Evolutionary conservation across 345 rosid species (phyloP), one percentile per base, ranked within the genome.

Genomic region (Eucalyptus pauciflora): DNA sequence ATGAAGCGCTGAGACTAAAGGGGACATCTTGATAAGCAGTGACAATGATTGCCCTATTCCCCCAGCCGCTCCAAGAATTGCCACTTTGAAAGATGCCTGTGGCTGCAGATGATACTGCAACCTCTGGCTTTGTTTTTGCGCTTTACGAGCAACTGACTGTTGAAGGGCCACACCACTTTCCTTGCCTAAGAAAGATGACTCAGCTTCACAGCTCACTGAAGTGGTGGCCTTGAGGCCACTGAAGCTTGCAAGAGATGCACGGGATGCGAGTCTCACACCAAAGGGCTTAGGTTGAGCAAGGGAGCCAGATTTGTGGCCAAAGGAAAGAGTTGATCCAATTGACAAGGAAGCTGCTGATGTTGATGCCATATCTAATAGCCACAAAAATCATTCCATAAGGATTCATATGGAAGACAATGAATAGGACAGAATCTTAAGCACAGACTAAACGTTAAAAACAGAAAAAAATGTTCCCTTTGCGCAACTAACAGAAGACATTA

Each of bases 41-140:
- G 99, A 91, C 25, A 97, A 92, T 15, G 99, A 97, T 88, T 96
- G 99, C 79, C 98, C 98, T 46, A 97, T 97, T 49, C 99, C 99
- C 45, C 99, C 99, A 71, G 96, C 95, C 87, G 99, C 99, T 89
- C 99, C 98, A 90, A 97, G 98, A 88, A 97, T 88, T 22, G 99
- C 98, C 60, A 96, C 97, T 91, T 96, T 96, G 94, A 93, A 95
- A 1, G 99, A 96, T 71, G 99, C 99, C 87, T 91, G 92, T 71
- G 93, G 92, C 88, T 92, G 97, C 29, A 96, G 90, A 87, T 89
- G 93, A 89, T 94, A 62, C 86, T 87, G 91, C 27, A 93, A 89
- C 76, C 86, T 91, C 89, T 81, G 90, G 85, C 88, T 92, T 83
- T 91, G 86, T 86, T 90, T 87, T 64, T 90, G 93, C 15, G 94